A percentile compares a stretch with the other conserved stretches of the same genome.
These are phyloP conservation scores for Colletotrichum filicis DNA, from an alignment of 2,329 filamentous ascomycete species.

Conservation along the genomic window DNA sequence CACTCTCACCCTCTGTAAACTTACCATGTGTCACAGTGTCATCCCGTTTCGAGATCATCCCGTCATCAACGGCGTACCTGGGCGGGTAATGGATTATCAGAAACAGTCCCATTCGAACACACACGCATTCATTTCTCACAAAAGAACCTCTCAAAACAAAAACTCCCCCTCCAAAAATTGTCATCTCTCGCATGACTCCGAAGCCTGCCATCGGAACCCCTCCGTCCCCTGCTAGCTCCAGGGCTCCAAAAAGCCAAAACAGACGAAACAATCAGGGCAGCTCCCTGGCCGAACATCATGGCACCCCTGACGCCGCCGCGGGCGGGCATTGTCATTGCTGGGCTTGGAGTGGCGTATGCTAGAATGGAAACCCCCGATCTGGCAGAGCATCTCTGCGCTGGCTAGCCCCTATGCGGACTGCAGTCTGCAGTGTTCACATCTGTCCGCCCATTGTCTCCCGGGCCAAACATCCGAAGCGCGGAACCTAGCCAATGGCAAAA, in stretches of 20 bases:
- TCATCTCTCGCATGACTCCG: conserved; percentile 10
- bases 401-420: neutral
- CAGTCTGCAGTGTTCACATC: neutral
- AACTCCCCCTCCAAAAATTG: neutral
- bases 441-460: conserved; percentile 10
- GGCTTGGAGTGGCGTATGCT: conserved; percentile 20
- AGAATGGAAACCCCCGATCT: conserved; percentile 15
- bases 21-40: conserved; percentile 4
- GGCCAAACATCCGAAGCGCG: conserved; percentile 27
- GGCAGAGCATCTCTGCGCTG: neutral
- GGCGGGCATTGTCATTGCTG: no score
- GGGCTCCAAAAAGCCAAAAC: neutral
- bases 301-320: neutral
- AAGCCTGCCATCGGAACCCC: neutral
- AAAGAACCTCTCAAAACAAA: neutral
- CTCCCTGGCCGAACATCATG: neutral
- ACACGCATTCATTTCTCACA: neutral
- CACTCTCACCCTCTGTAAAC: neutral
- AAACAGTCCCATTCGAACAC: neutral
- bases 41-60: neutral
- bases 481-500: conserved; percentile 11
- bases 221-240: conserved; percentile 14
- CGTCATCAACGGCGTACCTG: neutral
- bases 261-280: conserved; percentile 18
- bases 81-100: neutral